Base-by-base conservation (phyloP, 192 early-diverging fungal genomes). In the Linnemannia zychae region DNA sequence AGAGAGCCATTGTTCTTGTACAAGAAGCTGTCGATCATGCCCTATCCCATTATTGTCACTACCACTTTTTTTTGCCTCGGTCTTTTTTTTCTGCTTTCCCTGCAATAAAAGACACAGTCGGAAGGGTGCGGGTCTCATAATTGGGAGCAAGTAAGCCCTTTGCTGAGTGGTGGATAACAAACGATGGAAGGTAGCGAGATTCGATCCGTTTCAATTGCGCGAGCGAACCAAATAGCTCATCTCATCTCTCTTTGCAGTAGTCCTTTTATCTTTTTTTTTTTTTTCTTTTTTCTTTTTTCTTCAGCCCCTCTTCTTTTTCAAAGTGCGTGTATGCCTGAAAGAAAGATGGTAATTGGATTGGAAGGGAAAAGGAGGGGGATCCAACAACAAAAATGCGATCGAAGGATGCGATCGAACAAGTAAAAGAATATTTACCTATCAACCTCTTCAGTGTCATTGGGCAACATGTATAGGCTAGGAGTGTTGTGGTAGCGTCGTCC, bases 401-500 rank as follows among this genome's bases (percentile, higher is more conserved):
- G 31, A 6, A 9, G 34, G 40, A 28, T 5, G 18, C 53, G 47
- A 60, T 33, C 38, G 71, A 20, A 68, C 20, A 40, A 22, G 17
- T 34, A 53, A 9, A 5, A 38, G 66, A n/a, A 60, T 33, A 28
- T 31, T 34, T 79, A 84, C 82, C 82, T 84, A 37, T 84, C 82
- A 16, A 84, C 73, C 72, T 84, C 82, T 34, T 84, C 72, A 20
- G 82, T 84, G 46, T 84, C 82, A 34, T 84, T 84, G 4, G 82
- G 82, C 2, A 84, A 53, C 73, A 78, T 84, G 37, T 84, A 84
- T 0, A 79, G 75, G 34, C 82, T 84, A 0, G 71, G 33, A 4
- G 82, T 70, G 73, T 84, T 84, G 47, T 84, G 82, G 53, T 78
- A 84, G 28, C 82, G 76, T 72, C 82, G 48, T 7, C 82, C 82